Evolutionary conservation across 2,329 filamentous ascomycete species (phyloP), one percentile per base, ranked within the genome.

Genomic region (Cercospora canescens): DNA sequence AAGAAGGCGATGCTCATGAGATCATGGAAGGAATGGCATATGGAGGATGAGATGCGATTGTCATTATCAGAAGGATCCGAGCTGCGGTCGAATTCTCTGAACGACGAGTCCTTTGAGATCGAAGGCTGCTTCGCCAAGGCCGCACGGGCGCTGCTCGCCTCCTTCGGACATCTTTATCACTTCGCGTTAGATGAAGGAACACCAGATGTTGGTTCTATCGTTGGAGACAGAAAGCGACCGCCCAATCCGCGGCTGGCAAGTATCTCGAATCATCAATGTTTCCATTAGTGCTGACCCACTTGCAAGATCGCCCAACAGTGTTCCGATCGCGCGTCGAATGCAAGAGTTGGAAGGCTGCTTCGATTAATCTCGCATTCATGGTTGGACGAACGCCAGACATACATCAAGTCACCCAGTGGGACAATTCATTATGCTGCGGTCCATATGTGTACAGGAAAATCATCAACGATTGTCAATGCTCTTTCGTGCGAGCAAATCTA

Each of bases 21-120:
- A 26, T 64, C 8, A 34, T 63, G 55, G 63, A 68, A n/a, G 56
- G 60, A 14, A 62, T 62, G 60, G 48, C 60, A 28, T 62, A 62
- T 45, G 54, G 39, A 45, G 52, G 39, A 16, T 62, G 48, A 56
- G n/a, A 21, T 2, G 30, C 11, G 21, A 4, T 14, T 16, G 8
- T 12, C 24, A 14, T 28, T 52, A 26, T 24, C 5, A 28, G 26
- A 16, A 52, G 45, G 24, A 52, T 30, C 5, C 2, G 14, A 35
- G 8, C 2, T 9, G 32, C 14, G 4, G 4, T 35, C 32, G 4
- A 28, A 1, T 4, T 52, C 6, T 8, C n/a, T n/a, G n/a, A 24
- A 28, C 26, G 6, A 52, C 2, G 28, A 28, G 7, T 21, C 11
- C 24, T 28, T 24, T 24, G 12, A 21, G 14, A 52, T 26, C 1